Conservation (phyloP, 495 filamentous ascomycete species). For the Wilcoxina mikolae region DNA sequence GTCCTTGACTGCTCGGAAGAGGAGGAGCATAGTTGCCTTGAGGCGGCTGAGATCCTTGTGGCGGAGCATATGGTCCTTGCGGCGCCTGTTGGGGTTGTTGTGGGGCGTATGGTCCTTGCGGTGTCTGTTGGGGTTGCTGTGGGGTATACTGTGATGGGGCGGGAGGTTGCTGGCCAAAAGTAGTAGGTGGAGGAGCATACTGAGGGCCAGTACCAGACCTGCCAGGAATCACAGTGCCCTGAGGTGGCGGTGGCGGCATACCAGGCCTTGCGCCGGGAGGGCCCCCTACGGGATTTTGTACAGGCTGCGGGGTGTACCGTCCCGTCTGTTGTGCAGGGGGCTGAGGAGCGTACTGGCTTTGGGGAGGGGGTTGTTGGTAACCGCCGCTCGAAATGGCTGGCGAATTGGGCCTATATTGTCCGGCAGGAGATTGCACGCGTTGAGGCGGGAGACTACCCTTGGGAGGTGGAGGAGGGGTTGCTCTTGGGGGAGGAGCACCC, state of each 20-base stretch:
- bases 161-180: slow-evolving; percentile 28
- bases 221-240: slow-evolving; percentile 15
- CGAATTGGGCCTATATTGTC: slow-evolving; percentile 17
- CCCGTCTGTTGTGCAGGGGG: slow-evolving; percentile 11
- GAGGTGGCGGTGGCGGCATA: slow-evolving; percentile 19
- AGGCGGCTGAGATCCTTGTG: slow-evolving; percentile 28
- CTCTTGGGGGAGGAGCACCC: slow-evolving; percentile 32
- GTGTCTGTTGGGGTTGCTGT: slow-evolving; percentile 19
- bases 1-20: slow-evolving; percentile 17
- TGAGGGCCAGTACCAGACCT: slow-evolving; percentile 61
- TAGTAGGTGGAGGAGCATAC: slow-evolving; percentile 67
- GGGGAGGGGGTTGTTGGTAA: slow-evolving; percentile 5
- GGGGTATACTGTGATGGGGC: slow-evolving; percentile 38
- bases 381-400: slow-evolving; percentile 11
- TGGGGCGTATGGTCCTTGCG: slow-evolving; percentile 14
- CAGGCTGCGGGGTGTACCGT: slow-evolving; percentile 24
- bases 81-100: slow-evolving; percentile 22
- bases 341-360: slow-evolving; percentile 49
- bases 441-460: slow-evolving; percentile 39
- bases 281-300: slow-evolving; percentile 35
- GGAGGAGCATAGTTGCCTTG: too few species aligned
- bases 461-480: slow-evolving; percentile 43
- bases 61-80: slow-evolving; percentile 29
- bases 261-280: slow-evolving; percentile 48
- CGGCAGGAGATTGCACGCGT: slow-evolving; percentile 39